Conservation (phyloP, 2,329 filamentous ascomycete genomes). For the Colletotrichum tanaceti region DNA sequence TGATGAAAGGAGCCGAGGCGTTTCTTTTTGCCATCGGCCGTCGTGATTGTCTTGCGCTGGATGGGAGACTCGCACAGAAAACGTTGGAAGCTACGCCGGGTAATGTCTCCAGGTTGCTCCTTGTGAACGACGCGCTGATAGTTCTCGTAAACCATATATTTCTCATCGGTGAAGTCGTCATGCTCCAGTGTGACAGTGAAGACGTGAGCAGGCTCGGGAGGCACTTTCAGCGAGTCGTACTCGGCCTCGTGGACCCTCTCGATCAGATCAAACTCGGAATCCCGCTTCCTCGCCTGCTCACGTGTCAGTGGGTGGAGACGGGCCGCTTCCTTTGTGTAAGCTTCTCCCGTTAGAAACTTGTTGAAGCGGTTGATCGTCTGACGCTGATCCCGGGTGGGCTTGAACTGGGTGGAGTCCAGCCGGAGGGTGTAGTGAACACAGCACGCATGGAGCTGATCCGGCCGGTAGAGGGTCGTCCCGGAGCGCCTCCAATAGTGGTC, state of each 20-base stretch:
- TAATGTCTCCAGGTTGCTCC: slow-evolving; percentile 70
- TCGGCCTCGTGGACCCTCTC: slow-evolving; percentile 79
- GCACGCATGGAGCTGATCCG: slow-evolving; percentile 82
- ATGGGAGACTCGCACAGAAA: slow-evolving; percentile 82
- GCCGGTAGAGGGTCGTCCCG: slow-evolving; percentile 78
- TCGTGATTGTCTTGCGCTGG: slow-evolving; percentile 55
- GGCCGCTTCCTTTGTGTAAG: slow-evolving; percentile 73
- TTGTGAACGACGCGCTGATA: slow-evolving; percentile 81
- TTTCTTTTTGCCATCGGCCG: slow-evolving; percentile 62
- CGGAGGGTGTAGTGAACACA: slow-evolving; percentile 92
- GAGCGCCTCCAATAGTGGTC: slow-evolving; percentile 84
- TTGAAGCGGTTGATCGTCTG: slow-evolving; percentile 83
- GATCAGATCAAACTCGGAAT: slow-evolving; percentile 74
- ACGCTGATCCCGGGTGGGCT: slow-evolving; percentile 76
- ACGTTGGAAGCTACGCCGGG: slow-evolving; percentile 70
- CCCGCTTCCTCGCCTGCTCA: slow-evolving; percentile 71
- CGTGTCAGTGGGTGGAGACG: slow-evolving; percentile 74
- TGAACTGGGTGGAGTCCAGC: slow-evolving; percentile 73
- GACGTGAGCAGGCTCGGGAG: slow-evolving; percentile 73
- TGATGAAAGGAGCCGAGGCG: slow-evolving; percentile 82
- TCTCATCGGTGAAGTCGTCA: slow-evolving; percentile 79
- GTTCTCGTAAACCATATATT: slow-evolving; percentile 77
- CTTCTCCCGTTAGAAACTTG: slow-evolving; percentile 74
- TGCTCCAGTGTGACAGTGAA: slow-evolving; percentile 78
- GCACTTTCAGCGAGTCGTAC: slow-evolving; percentile 61